A percentile compares a stretch with the other conserved stretches of the same genome.
Conservation (phyloP, 2,329 filamentous ascomycete species). For the Penicillium olsonii region DNA sequence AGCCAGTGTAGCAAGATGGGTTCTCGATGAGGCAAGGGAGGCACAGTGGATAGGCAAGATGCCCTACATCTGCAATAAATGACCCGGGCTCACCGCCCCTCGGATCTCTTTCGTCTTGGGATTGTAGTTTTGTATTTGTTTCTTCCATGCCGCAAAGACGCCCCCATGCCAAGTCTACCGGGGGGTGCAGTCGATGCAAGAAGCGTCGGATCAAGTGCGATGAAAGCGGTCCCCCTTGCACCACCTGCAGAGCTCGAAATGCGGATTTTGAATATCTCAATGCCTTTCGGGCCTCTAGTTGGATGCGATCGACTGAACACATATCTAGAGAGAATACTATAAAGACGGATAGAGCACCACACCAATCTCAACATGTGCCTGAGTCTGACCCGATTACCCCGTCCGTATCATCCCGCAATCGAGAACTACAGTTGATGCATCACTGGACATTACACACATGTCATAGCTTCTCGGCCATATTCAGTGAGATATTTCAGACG, state of each 20-base stretch:
- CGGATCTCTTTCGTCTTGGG: too few species aligned
- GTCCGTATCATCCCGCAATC: slow-evolving; percentile 23
- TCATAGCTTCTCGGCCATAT: slow-evolving; percentile 38
- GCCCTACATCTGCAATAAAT: slow-evolving; percentile 10
- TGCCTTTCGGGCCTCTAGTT: neutral
- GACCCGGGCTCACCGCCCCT: neutral
- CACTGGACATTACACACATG: slow-evolving; percentile 47
- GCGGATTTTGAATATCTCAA: slow-evolving; percentile 13
- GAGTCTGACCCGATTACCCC: neutral
- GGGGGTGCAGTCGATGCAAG: slow-evolving; percentile 1
- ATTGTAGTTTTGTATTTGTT: too few species aligned
- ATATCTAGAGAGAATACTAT: neutral
- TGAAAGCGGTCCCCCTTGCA: slow-evolving; percentile 17
- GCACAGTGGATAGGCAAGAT: neutral
- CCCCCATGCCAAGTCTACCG: neutral
- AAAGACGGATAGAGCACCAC: too few species aligned
- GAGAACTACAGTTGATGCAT: slow-evolving; percentile 50
- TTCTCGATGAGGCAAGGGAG: slow-evolving; percentile 2
- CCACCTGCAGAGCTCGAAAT: slow-evolving; percentile 14
- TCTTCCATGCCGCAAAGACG: neutral
- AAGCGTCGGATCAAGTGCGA: slow-evolving; percentile 11
- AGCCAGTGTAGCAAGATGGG: slow-evolving; percentile 13
- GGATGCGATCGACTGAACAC: neutral
- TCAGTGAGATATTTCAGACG: slow-evolving; percentile 34
- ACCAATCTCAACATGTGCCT: too few species aligned